phyloP scores from a whole-genome alignment of 495 filamentous ascomycete species.

The Neurospora cerealis region DNA sequence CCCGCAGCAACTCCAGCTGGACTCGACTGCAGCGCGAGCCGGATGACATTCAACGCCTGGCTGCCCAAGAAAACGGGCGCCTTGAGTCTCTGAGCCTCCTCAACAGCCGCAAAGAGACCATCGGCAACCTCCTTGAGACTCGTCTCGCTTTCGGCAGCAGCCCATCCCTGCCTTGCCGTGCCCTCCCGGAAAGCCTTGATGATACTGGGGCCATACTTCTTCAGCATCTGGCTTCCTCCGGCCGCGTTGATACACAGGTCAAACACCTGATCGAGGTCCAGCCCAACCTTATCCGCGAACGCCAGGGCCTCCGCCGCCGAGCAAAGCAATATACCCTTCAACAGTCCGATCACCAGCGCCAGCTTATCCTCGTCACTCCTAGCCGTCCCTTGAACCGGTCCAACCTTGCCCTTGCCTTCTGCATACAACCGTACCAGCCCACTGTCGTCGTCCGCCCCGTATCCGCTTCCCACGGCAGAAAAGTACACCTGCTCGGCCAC shows the following conservation, averaged over 20 bases:
- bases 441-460: constrained; percentile 58
- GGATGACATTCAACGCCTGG: constrained; percentile 28
- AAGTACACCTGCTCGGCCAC: constrained; percentile 64
- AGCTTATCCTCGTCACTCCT: constrained; percentile 31
- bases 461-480: constrained; percentile 48
- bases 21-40: constrained; percentile 15
- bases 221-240: constrained; percentile 53
- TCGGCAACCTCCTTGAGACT: constrained; percentile 33
- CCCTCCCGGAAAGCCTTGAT: constrained; percentile 28
- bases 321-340: constrained; percentile 55
- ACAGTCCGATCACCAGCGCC: constrained; percentile 47
- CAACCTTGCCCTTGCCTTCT: constrained; percentile 27
- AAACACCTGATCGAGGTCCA: constrained; percentile 56
- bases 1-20: constrained; percentile 9
- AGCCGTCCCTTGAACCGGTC: constrained; percentile 29
- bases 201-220: constrained; percentile 47
- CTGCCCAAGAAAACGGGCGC: constrained; percentile 29
- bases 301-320: constrained; percentile 56
- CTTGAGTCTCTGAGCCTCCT: constrained; percentile 38
- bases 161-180: constrained; percentile 7
- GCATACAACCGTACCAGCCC: constrained; percentile 56
- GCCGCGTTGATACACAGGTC: constrained; percentile 62
- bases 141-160: background rate
- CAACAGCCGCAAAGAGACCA: constrained; percentile 40
- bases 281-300: constrained; percentile 50